Conservation (phyloP, 2,329 filamentous ascomycete genomes). For the Diaporthe humulicola region DNA sequence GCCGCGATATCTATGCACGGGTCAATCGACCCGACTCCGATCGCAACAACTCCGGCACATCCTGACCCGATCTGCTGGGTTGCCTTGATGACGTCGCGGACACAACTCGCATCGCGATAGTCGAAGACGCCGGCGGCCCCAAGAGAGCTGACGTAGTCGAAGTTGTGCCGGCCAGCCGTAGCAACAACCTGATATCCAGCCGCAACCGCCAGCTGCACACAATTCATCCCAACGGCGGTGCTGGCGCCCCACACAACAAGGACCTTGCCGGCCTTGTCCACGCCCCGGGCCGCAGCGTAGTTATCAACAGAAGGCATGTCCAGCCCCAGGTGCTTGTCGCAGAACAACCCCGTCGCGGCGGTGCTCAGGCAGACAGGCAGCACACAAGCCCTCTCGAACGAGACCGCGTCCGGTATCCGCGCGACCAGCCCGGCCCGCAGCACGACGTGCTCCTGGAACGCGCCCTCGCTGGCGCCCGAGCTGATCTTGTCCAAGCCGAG, state of each 20-base stretch:
- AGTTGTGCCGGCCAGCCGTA: constrained; percentile 56
- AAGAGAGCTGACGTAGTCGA: constrained; percentile 52
- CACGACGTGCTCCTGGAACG: constrained; percentile 46
- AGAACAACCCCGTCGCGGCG: constrained; percentile 45
- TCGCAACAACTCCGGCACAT: constrained; percentile 43
- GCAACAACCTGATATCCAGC: constrained; percentile 59
- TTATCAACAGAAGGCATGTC: constrained; percentile 29
- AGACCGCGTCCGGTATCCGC: constrained; percentile 44
- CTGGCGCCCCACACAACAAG: constrained; percentile 58
- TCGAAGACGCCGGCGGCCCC: constrained; percentile 59
- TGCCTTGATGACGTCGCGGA: constrained; percentile 46
- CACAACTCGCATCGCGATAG: constrained; percentile 50
- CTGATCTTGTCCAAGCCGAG: constrained; percentile 42
- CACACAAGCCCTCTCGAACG: constrained; percentile 45
- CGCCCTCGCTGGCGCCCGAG: constrained; percentile 42
- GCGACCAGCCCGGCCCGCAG: constrained; percentile 17
- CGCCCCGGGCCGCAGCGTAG: too few species aligned
- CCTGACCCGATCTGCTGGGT: constrained; percentile 39
- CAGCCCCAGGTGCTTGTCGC: constrained; percentile 42
- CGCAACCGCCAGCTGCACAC: constrained; percentile 59
- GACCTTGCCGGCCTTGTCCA: background rate
- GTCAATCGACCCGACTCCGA: constrained; percentile 38
- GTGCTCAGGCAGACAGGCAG: constrained; percentile 48
- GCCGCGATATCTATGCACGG: constrained; percentile 42
- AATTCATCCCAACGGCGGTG: constrained; percentile 58